Evolutionary conservation across 495 filamentous ascomycete genomes (phyloP).

Genomic region (Lasiosphaeria hispida): DNA sequence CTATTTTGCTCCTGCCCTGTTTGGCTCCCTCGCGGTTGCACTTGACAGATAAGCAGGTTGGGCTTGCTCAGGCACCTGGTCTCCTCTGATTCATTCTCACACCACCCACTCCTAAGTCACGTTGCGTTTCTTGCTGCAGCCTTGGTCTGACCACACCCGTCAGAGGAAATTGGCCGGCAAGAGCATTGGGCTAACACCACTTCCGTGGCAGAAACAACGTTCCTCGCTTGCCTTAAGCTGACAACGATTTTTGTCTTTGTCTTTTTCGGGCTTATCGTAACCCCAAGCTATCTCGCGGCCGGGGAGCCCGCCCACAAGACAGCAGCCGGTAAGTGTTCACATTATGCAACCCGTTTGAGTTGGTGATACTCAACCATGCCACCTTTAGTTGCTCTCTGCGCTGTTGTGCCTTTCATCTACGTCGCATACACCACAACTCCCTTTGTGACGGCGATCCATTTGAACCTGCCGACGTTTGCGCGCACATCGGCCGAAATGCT

Average conservation of each 20-base stretch:
- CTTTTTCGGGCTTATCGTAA: slow-evolving; percentile 58
- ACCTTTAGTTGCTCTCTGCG: slow-evolving; percentile 38
- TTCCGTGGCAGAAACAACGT: slow-evolving; percentile 44
- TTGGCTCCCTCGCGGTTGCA: no score
- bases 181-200: not conserved
- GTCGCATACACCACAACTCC: slow-evolving; percentile 63
- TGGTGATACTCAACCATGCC: slow-evolving; percentile 6
- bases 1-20: no score
- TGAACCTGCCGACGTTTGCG: slow-evolving; percentile 67
- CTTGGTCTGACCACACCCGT: not conserved
- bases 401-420: slow-evolving; percentile 64
- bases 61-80: no score
- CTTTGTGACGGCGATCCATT: slow-evolving; percentile 69
- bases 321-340: slow-evolving; percentile 23
- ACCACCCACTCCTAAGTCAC: no score
- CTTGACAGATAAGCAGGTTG: no score
- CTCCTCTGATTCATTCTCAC: no score
- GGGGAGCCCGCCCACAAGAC: slow-evolving; percentile 46
- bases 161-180: no score
- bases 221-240: slow-evolving; percentile 65
- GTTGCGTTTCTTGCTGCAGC: not conserved
- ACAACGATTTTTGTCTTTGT: slow-evolving; percentile 68
- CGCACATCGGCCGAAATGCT: slow-evolving; percentile 65
- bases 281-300: slow-evolving; percentile 55
- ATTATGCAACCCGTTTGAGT: not conserved